These are phyloP conservation scores for Vinca minor DNA, from an alignment of 257 asterid genomes.

Conservation along the genomic window DNA sequence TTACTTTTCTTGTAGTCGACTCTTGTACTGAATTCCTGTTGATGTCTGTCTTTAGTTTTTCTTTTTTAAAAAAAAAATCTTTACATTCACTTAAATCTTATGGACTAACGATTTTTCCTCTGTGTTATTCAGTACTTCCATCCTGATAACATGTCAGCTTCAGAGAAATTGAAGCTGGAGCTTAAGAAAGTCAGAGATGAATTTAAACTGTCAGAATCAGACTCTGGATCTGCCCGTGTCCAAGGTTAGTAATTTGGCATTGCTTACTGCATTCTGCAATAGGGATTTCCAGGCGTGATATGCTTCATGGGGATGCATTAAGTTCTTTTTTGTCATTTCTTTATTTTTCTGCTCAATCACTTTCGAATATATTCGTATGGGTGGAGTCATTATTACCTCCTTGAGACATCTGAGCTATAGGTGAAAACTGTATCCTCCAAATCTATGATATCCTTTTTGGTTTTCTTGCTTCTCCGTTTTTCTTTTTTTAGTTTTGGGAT, in stretches of 20 bases:
- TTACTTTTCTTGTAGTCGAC: background rate
- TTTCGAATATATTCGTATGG: background rate
- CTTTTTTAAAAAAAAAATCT: background rate
- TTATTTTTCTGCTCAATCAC: background rate
- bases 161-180: constrained; percentile 84
- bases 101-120: background rate
- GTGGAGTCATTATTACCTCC: background rate
- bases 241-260: constrained; percentile 47
- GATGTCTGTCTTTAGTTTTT: background rate
- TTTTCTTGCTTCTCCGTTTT: background rate
- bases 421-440: background rate
- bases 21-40: background rate
- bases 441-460: background rate
- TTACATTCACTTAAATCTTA: constrained; percentile 1
- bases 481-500: too few species aligned
- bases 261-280: background rate
- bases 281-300: background rate
- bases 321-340: background rate
- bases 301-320: background rate
- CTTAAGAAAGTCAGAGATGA: constrained; percentile 79
- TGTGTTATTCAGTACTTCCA: constrained; percentile 55
- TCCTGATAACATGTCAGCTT: constrained; percentile 84
- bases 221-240: constrained; percentile 94
- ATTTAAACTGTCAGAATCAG: constrained; percentile 80
- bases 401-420: background rate